A percentile compares a stretch with the other conserved stretches of the same genome.
phyloP scores from a whole-genome alignment of 2,329 filamentous ascomycete species.

The Talaromyces sp. region DNA sequence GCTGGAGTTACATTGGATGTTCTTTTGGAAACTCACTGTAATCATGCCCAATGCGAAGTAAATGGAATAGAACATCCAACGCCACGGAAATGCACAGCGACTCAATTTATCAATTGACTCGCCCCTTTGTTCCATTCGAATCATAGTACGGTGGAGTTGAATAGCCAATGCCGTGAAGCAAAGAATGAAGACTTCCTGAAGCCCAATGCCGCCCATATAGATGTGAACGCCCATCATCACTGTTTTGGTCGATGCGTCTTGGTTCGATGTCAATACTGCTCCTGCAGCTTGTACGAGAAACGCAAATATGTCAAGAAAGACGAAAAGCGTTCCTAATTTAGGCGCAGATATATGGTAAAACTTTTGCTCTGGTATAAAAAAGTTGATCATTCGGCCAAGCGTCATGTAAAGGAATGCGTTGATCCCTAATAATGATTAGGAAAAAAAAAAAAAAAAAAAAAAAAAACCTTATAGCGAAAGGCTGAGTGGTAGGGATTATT shows the following conservation, averaged over 20 bases:
- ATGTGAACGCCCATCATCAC: conserved; percentile 49
- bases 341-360: conserved; percentile 41
- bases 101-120: conserved; percentile 26
- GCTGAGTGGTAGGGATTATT: too few species aligned
- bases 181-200: conserved; percentile 56
- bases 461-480: too few species aligned
- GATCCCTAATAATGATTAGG: conserved; percentile 36
- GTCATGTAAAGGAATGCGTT: conserved; percentile 52
- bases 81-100: conserved; percentile 16
- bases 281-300: conserved; percentile 51
- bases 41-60: conserved; percentile 49
- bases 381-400: conserved; percentile 45
- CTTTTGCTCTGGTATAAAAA: conserved; percentile 38
- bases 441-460: too few species aligned
- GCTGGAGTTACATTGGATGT: background rate
- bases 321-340: conserved; percentile 46
- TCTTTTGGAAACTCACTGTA: conserved; percentile 31
- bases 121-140: conserved; percentile 25
- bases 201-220: conserved; percentile 58
- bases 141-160: conserved; percentile 41
- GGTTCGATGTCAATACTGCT: conserved; percentile 38
- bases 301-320: conserved; percentile 48
- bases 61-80: conserved; percentile 41
- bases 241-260: conserved; percentile 23
- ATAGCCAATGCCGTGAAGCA: conserved; percentile 48